Conservation (phyloP, 257 asterid genomes). For the Datura wrightii region DNA sequence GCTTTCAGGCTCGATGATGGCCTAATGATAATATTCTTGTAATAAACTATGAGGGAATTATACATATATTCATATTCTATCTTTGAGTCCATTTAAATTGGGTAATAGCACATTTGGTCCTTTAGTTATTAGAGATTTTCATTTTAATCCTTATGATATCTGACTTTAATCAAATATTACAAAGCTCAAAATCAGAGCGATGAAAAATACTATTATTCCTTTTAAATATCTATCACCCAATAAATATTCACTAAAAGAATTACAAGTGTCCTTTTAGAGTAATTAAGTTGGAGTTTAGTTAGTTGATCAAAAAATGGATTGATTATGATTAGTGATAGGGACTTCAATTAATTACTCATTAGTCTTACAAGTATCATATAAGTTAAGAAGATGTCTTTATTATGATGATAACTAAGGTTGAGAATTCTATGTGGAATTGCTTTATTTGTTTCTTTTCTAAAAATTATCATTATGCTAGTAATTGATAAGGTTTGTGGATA, state of each 20-base stretch:
- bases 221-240: not conserved
- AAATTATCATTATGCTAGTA: not conserved
- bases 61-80: too few species aligned
- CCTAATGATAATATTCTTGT: too few species aligned
- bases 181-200: too few species aligned
- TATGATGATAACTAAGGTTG: not conserved
- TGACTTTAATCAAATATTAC: too few species aligned
- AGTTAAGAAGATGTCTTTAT: constrained; percentile 14
- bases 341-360: not conserved
- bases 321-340: constrained; percentile 17
- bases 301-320: constrained; percentile 2
- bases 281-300: constrained; percentile 1
- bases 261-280: not conserved
- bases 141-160: too few species aligned
- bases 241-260: not conserved
- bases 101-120: too few species aligned
- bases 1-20: too few species aligned
- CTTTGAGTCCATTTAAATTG: too few species aligned
- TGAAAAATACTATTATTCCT: not conserved
- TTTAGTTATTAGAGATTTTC: too few species aligned
- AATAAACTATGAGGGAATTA: too few species aligned
- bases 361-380: not conserved
- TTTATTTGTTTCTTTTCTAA: constrained; percentile 4
- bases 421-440: not conserved
- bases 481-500: too few species aligned